Evolutionary conservation across 2,329 filamentous ascomycete species (phyloP).

Genomic region (Fusarium mexicanum): DNA sequence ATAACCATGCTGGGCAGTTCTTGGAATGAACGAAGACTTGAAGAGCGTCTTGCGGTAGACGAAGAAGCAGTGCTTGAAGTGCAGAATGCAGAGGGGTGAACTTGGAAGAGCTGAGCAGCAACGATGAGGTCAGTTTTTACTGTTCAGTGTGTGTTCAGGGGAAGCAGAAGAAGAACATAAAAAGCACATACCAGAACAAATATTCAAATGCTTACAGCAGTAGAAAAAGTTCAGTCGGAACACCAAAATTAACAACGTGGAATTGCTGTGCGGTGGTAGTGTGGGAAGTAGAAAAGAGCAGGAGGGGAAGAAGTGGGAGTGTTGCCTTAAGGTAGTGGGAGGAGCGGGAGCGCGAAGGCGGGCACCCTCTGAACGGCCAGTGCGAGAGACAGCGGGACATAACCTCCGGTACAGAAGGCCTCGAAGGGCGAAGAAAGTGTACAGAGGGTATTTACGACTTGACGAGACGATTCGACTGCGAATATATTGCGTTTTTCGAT

Average conservation of each 20-base stretch:
- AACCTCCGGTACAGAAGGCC: too few species aligned
- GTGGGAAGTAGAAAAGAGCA: not conserved
- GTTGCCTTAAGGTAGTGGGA: not conserved
- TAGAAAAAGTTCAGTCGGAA: not conserved
- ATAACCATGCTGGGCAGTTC: not conserved
- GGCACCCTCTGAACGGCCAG: not conserved
- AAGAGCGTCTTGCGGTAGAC: not conserved
- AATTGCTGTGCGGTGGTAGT: not conserved
- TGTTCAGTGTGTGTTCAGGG: slow-evolving; percentile 1
- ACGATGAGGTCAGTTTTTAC: not conserved
- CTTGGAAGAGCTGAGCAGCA: not conserved
- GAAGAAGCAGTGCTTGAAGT: not conserved
- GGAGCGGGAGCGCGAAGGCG: not conserved
- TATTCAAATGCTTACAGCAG: not conserved
- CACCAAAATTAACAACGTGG: not conserved
- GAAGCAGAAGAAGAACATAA: not conserved
- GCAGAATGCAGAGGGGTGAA: not conserved
- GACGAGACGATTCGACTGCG: not conserved
- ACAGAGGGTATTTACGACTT: too few species aligned
- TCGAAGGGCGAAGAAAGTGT: not conserved
- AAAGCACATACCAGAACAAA: slow-evolving; percentile 4
- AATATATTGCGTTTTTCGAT: not conserved
- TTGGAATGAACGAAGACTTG: not conserved
- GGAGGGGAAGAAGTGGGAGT: not conserved
- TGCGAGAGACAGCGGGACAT: not conserved